Evolutionary conservation across 192 early-diverging fungal genomes (phyloP).

Genomic region (Entrophospora sp.): DNA sequence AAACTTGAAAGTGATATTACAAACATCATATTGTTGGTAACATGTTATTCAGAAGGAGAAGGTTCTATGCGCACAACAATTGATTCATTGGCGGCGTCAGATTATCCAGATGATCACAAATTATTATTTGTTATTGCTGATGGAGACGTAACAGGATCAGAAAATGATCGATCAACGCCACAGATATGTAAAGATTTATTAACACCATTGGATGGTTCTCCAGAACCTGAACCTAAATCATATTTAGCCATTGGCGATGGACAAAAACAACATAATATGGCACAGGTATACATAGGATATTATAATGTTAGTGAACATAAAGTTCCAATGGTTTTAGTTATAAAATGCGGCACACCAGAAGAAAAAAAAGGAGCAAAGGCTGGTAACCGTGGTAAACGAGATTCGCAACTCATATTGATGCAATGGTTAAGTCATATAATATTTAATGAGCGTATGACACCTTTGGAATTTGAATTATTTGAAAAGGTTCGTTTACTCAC

Average conservation of each 20-base stretch:
- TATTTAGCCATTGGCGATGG: constrained; percentile 76
- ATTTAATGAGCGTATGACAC: constrained; percentile 81
- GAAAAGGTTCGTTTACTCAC: constrained; percentile 68
- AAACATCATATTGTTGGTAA: constrained; percentile 70
- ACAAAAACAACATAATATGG: constrained; percentile 76
- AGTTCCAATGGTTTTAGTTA: constrained; percentile 58
- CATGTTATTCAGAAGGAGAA: constrained; percentile 89
- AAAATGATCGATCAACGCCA: constrained; percentile 64
- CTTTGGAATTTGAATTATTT: constrained; percentile 89
- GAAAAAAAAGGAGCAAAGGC: constrained; percentile 61
- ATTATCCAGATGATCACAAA: constrained; percentile 82
- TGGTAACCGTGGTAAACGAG: constrained; percentile 93
- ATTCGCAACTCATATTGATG: constrained; percentile 96
- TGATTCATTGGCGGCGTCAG: constrained; percentile 72
- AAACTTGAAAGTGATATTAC: constrained; percentile 18
- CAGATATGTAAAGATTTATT: constrained; percentile 77
- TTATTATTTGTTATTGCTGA: constrained; percentile 81
- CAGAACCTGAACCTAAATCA: constrained; percentile 66
- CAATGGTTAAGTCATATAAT: constrained; percentile 74
- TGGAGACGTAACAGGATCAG: constrained; percentile 80
- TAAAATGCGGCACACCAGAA: constrained; percentile 63
- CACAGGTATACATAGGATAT: constrained; percentile 73
- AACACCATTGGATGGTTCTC: constrained; percentile 41
- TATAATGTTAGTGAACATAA: constrained; percentile 50
- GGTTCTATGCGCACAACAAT: constrained; percentile 71